A percentile compares a stretch with the other conserved stretches of the same genome.
These are phyloP conservation scores for Cladosporium halotolerans DNA, from an alignment of 2,329 filamentous ascomycete genomes.

Conservation along the genomic window DNA sequence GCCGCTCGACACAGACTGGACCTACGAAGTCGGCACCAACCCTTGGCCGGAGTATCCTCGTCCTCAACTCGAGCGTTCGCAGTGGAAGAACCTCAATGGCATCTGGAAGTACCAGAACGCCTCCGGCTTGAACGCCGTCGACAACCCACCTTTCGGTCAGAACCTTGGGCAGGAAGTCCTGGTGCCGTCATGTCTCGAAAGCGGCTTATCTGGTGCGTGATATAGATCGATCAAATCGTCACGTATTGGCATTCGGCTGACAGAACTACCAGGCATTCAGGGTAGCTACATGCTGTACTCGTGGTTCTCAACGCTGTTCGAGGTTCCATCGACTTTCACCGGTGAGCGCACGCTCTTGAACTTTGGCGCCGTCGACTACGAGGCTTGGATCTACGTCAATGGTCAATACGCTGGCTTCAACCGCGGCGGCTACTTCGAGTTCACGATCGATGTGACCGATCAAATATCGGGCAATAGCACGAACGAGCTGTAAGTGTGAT, in stretches of 20 bases:
- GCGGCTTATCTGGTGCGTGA: conserved; percentile 42
- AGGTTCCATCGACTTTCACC: conserved; percentile 41
- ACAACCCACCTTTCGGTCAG: conserved; percentile 40
- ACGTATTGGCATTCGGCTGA: conserved; percentile 19
- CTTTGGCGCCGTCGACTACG: conserved; percentile 58
- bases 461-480: conserved; percentile 57
- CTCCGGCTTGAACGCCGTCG: conserved; percentile 28
- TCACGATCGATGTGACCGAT: conserved; percentile 52
- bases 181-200: conserved; percentile 50
- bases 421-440: conserved; percentile 53
- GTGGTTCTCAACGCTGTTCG: conserved; percentile 42
- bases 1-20: conserved; percentile 44
- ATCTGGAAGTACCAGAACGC: conserved; percentile 49
- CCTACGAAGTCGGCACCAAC: conserved; percentile 41
- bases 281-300: conserved; percentile 23
- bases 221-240: background rate
- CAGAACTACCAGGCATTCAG: conserved; percentile 17
- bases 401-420: conserved; percentile 48
- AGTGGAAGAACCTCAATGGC: conserved; percentile 49
- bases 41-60: conserved; percentile 51
- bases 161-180: conserved; percentile 41
- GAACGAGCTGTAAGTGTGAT: conserved; percentile 51
- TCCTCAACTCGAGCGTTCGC: conserved; percentile 45
- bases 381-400: conserved; percentile 49
- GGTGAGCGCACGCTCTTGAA: conserved; percentile 42